Evolutionary conservation across 345 rosid species (phyloP).

Genomic region (Capsella bursapastoris): DNA sequence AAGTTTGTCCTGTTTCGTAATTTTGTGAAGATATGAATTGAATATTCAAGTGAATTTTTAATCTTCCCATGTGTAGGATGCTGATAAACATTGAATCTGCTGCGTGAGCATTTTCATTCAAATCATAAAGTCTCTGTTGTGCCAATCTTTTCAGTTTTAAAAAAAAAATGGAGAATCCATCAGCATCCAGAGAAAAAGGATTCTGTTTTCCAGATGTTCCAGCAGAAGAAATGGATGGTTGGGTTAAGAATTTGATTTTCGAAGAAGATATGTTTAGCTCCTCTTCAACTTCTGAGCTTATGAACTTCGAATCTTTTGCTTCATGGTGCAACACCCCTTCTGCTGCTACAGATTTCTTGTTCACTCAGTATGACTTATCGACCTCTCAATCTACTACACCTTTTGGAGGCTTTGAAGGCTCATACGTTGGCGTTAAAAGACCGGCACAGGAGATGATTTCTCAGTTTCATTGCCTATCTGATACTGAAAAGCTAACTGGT

Average conservation of each 20-base stretch:
- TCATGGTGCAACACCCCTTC: slow-evolving; percentile 70
- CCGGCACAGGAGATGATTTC: slow-evolving; percentile 43
- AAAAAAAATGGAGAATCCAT: slow-evolving; percentile 61
- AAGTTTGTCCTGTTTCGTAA: slow-evolving; percentile 36
- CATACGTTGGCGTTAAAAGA: slow-evolving; percentile 53
- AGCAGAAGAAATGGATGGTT: slow-evolving; percentile 52
- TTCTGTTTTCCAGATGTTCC: slow-evolving; percentile 50
- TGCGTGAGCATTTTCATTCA: not conserved
- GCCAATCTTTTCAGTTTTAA: not conserved
- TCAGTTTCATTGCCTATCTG: slow-evolving; percentile 43
- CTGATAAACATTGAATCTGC: not conserved
- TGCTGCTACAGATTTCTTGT: slow-evolving; percentile 52
- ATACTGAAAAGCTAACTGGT: slow-evolving; percentile 30
- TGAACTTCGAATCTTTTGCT: slow-evolving; percentile 67
- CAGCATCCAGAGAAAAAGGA: slow-evolving; percentile 61
- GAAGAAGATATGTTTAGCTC: slow-evolving; percentile 56
- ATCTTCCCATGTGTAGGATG: too few species aligned
- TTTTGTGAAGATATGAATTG: not conserved
- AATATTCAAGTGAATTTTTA: not conserved
- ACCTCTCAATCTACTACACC: slow-evolving; percentile 48
- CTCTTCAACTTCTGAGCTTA: slow-evolving; percentile 56
- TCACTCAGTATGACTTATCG: slow-evolving; percentile 51
- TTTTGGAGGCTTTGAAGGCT: slow-evolving; percentile 45
- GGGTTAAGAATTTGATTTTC: slow-evolving; percentile 44
- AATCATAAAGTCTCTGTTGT: not conserved